These are phyloP conservation scores for Venturia asperata DNA, from an alignment of 2,329 filamentous ascomycete genomes.

Conservation along the genomic window DNA sequence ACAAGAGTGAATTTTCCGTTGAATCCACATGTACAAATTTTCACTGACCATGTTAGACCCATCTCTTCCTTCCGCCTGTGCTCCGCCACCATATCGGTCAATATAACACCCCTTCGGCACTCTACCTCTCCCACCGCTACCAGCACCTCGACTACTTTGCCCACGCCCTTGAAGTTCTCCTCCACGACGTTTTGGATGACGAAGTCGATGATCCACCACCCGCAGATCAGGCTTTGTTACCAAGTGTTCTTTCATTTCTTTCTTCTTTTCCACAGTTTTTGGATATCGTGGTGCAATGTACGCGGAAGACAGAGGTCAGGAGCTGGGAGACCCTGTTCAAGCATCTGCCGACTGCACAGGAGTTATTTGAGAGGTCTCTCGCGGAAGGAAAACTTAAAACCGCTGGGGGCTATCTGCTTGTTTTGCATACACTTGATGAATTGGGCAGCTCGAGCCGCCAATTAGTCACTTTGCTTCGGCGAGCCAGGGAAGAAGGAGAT, in stretches of 20 bases:
- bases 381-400: constrained; percentile 83
- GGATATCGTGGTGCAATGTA: constrained; percentile 93
- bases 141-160: constrained; percentile 84
- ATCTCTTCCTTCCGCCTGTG: constrained; percentile 85
- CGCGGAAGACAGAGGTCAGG: constrained; percentile 89
- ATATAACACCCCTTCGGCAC: constrained; percentile 71
- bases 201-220: constrained; percentile 66
- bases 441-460: constrained; percentile 64
- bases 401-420: constrained; percentile 90
- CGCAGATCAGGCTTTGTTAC: constrained; percentile 38
- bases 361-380: constrained; percentile 88
- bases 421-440: constrained; percentile 77
- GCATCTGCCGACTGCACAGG: constrained; percentile 81
- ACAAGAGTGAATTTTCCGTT: constrained; percentile 59
- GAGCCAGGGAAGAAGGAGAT: constrained; percentile 76
- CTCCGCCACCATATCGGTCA: constrained; percentile 70
- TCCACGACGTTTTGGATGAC: constrained; percentile 90
- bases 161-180: constrained; percentile 82
- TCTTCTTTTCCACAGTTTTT: constrained; percentile 66
- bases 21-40: background rate
- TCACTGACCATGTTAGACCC: constrained; percentile 54
- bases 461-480: constrained; percentile 69
- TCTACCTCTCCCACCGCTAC: constrained; percentile 77
- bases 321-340: constrained; percentile 93
- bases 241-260: constrained; percentile 47